Evolutionary conservation across 345 rosid genomes (phyloP).

Genomic region (Punica granatum): DNA sequence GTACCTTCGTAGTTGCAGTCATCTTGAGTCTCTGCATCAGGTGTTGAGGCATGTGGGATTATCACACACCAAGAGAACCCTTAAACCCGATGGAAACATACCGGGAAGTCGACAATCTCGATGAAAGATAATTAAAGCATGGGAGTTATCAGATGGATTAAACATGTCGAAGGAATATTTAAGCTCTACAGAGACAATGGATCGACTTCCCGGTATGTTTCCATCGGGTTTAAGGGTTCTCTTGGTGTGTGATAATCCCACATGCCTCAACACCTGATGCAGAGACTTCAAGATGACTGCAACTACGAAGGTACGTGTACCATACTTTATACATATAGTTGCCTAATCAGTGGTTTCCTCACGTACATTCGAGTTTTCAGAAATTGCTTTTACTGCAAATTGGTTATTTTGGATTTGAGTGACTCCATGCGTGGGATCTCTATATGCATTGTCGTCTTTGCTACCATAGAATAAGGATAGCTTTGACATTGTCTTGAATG

Average conservation of each 20-base stretch:
- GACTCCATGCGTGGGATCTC: conserved; percentile 6
- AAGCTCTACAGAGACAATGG: too few relatives aligned
- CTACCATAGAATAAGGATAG: conserved; percentile 1
- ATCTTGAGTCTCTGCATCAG: too few relatives aligned
- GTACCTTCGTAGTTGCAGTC: conserved; percentile 2
- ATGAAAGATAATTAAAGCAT: too few relatives aligned
- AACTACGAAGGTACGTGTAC: conserved; percentile 5
- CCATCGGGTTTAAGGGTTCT: conserved; percentile 10
- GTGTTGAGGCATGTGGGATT: background rate
- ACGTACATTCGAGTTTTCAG: too few relatives aligned
- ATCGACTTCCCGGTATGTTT: too few relatives aligned
- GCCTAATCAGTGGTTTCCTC: too few relatives aligned
- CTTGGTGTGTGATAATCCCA: background rate
- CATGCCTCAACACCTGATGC: background rate
- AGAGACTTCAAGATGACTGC: background rate
- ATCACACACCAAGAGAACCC: conserved; percentile 5
- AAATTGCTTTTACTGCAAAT: background rate
- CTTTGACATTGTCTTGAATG: conserved; percentile 8
- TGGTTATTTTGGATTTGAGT: background rate
- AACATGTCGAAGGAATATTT: background rate
- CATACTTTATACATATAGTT: too few relatives aligned
- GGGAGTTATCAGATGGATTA: too few relatives aligned
- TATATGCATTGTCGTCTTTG: background rate
- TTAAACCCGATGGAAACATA: conserved; percentile 5
- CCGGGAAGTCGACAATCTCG: too few relatives aligned